Percentiles rank a stretch among this genome's conserved stretches.
Evolutionary conservation across 768 basidiomycete species (phyloP).

Genomic region (Mycena olivaceomarginata): DNA sequence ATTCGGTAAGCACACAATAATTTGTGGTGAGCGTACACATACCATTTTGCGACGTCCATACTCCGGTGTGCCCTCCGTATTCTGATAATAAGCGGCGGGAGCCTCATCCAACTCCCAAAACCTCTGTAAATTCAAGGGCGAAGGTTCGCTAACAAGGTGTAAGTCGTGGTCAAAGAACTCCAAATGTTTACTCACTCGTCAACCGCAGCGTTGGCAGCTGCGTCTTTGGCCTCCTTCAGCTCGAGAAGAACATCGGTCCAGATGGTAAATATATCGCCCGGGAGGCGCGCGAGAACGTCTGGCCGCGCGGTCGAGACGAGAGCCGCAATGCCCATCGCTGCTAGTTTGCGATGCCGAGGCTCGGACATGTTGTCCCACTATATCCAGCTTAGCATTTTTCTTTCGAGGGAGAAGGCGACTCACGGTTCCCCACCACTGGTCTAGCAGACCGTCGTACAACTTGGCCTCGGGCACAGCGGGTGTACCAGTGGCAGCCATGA

Average conservation of each 20-base stretch:
- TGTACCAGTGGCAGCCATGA: slow-evolving; percentile 79
- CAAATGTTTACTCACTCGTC: slow-evolving; percentile 55
- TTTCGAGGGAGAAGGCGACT: slow-evolving; percentile 41
- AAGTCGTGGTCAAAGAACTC: slow-evolving; percentile 17
- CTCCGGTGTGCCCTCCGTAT: slow-evolving; percentile 84
- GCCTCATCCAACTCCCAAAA: slow-evolving; percentile 84
- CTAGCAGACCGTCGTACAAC: slow-evolving; percentile 80
- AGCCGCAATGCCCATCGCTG: slow-evolving; percentile 87
- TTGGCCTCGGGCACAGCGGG: slow-evolving; percentile 68
- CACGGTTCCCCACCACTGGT: slow-evolving; percentile 91
- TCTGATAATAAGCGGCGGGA: slow-evolving; percentile 75
- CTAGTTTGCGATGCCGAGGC: slow-evolving; percentile 87
- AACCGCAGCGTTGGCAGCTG: slow-evolving; percentile 48
- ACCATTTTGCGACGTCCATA: slow-evolving; percentile 86
- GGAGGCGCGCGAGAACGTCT: slow-evolving; percentile 83
- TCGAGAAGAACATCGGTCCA: slow-evolving; percentile 95
- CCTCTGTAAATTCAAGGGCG: slow-evolving; percentile 68
- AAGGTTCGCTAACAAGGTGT: slow-evolving; percentile 43
- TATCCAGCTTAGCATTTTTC: neutral
- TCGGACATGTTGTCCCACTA: slow-evolving; percentile 96
- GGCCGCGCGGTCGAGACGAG: slow-evolving; percentile 85
- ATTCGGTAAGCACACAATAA: slow-evolving; percentile 10
- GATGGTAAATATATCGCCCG: slow-evolving; percentile 87
- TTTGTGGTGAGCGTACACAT: slow-evolving; percentile 44
- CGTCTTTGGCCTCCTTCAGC: slow-evolving; percentile 80